Base-by-base conservation (phyloP, 176 grass and related monocot species). In the Poa annua region DNA sequence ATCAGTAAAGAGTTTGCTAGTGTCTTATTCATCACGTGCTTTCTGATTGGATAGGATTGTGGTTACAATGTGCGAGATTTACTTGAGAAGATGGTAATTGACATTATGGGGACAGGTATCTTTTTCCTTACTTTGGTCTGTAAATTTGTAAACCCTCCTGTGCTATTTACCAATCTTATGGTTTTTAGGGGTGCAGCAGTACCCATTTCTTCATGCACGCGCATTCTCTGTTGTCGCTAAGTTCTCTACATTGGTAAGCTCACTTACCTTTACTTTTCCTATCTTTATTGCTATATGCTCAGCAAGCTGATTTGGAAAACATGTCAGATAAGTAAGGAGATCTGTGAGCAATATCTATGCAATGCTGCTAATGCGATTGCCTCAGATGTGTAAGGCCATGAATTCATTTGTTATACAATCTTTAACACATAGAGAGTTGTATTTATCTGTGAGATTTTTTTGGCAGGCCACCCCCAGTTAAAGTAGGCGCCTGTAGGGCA, bases 401-500 rank as follows among this genome's bases (percentile, higher is more conserved):
- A 41, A 16, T 56, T 92, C 22, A 10, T 76, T 49, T 83, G 22
- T 42, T 10, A 29, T 87, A 56, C 54, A 62, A 39, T 76, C 66
- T 82, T 22, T 85, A 57, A 57, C 61, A 67, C 68, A 84, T 21
- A 88, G 38, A 84, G 26, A 88, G 38, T 47, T 50, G 25, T 47
- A 88, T 80, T 87, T 66, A 80, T 70, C 17, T 24, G 13, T n/a
- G 49, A 9, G 36, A 48, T 81, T 86, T 52, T 35, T 45, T 86
- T 86, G 60, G 79, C 92, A 98, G 92, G 26, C 90, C 90, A 33
- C 89, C 89, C 66, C 92, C 90, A 67, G 96, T 98, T 78, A 98
- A 98, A 93, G 92, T 98, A 80, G 96, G 96, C n/a, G 92, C 92
- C 80, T 95, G 92, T 82, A 92, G 86, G 78, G 89, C 90, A 74